A percentile compares a stretch with the other conserved stretches of the same genome.
Evolutionary conservation across 345 rosid genomes (phyloP).

Genomic region (Mangifera indica): DNA sequence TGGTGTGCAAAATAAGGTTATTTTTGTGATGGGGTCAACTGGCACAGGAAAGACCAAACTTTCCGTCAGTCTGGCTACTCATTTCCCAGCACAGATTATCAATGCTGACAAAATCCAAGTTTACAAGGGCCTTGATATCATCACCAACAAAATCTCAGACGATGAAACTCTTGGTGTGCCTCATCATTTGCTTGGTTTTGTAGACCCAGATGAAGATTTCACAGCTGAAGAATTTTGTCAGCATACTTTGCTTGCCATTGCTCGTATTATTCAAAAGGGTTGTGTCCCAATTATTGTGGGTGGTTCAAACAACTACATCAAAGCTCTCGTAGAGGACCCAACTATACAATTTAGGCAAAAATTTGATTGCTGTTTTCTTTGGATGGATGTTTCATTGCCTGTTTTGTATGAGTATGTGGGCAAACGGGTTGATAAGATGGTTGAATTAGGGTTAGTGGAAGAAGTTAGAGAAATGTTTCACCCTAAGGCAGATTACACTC

Average conservation of each 20-base stretch:
- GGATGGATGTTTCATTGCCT: constrained; percentile 43
- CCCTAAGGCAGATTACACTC: constrained; percentile 23
- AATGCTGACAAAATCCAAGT: constrained; percentile 48
- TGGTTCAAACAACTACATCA: constrained; percentile 43
- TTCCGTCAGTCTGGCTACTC: constrained; percentile 39
- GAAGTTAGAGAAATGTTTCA: constrained; percentile 29
- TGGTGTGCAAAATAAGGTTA: constrained; percentile 21
- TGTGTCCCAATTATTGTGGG: constrained; percentile 41
- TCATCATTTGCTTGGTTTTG: constrained; percentile 36
- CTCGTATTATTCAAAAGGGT: constrained; percentile 21
- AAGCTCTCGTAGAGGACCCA: constrained; percentile 35
- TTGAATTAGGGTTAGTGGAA: constrained; percentile 36
- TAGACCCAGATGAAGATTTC: constrained; percentile 29
- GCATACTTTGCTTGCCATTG: constrained; percentile 21
- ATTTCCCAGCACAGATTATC: constrained; percentile 32
- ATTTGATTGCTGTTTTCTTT: constrained; percentile 40
- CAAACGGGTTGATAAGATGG: constrained; percentile 41
- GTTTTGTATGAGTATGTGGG: constrained; percentile 28
- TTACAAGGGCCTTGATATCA: constrained; percentile 39
- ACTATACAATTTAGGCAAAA: constrained; percentile 12
- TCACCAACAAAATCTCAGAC: constrained; percentile 35
- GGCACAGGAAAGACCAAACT: constrained; percentile 42
- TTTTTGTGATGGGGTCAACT: constrained; percentile 48
- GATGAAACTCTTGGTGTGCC: constrained; percentile 35
- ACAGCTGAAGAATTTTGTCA: constrained; percentile 21